phyloP scores from a whole-genome alignment of 75 land plant genomes.

The Chamaecyparis obtusa region DNA sequence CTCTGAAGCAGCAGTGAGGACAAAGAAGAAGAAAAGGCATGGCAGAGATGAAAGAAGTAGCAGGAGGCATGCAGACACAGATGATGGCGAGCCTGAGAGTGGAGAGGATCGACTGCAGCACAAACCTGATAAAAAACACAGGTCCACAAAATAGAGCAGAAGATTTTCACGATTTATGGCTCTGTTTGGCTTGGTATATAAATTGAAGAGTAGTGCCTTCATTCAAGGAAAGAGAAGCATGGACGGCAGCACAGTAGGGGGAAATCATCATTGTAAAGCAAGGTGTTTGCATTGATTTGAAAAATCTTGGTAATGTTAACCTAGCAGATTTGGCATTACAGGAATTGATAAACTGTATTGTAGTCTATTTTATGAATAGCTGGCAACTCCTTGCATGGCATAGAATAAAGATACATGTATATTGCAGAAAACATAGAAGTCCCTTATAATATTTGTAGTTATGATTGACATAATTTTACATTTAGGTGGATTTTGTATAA shows the following conservation, averaged over 20 bases:
- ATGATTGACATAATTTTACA: no score
- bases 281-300: not conserved
- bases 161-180: not conserved
- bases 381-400: not conserved
- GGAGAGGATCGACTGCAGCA: slow-evolving; percentile 7
- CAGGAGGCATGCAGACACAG: not conserved
- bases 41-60: slow-evolving; percentile 13
- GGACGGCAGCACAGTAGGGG: not conserved
- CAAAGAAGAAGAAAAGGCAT: slow-evolving; percentile 37
- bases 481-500: no score
- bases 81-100: not conserved
- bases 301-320: not conserved
- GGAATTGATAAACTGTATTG: not conserved
- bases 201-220: not conserved
- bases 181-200: not conserved
- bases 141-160: not conserved
- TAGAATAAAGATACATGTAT: not conserved
- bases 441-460: not conserved
- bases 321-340: not conserved
- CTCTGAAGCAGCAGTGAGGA: slow-evolving; percentile 21
- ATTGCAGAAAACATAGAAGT: not conserved
- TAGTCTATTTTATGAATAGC: not conserved
- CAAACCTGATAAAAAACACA: not conserved
- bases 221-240: not conserved
- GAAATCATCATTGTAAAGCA: not conserved